Evolutionary conservation across 2,329 filamentous ascomycete genomes (phyloP).

Genomic region (Cordyceps militaris): DNA sequence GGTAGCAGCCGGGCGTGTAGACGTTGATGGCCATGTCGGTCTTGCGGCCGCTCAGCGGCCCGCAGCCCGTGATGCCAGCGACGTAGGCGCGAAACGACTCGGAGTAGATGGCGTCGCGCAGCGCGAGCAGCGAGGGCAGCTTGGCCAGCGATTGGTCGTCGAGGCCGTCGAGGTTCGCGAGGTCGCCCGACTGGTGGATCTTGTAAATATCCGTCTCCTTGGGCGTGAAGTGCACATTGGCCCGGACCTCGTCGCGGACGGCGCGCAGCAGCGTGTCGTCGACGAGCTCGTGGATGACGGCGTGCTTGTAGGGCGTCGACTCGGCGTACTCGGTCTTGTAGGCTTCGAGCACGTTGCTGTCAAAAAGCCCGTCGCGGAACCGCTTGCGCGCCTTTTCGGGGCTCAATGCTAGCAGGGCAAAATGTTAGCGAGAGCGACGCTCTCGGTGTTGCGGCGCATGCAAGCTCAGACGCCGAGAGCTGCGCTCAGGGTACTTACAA

Average conservation of each 20-base stretch:
- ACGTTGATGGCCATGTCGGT: conserved; percentile 99
- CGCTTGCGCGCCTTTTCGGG: conserved; percentile 45
- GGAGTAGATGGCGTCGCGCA: conserved; percentile 95
- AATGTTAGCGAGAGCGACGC: not conserved
- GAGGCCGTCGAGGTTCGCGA: conserved; percentile 92
- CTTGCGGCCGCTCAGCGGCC: conserved; percentile 82
- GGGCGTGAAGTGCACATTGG: conserved; percentile 89
- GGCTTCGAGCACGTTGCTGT: conserved; percentile 46
- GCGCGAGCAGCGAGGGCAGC: conserved; percentile 78
- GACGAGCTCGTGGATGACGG: conserved; percentile 77
- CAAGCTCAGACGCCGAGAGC: not conserved
- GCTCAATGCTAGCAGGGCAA: conserved; percentile 33
- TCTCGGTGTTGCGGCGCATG: not conserved
- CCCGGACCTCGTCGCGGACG: conserved; percentile 81
- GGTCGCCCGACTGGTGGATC: conserved; percentile 95
- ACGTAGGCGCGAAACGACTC: conserved; percentile 83
- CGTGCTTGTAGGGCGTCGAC: conserved; percentile 78
- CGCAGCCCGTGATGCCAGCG: conserved; percentile 76
- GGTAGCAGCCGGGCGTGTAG: conserved; percentile 91
- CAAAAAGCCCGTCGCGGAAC: conserved; percentile 62
- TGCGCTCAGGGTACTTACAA: not conserved
- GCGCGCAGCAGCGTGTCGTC: conserved; percentile 73
- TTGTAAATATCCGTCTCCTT: conserved; percentile 99
- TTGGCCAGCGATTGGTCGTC: conserved; percentile 79
- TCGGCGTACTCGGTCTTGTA: conserved; percentile 57